phyloP scores from a whole-genome alignment of 208 protist species.

The Leishmania mexicana region DNA sequence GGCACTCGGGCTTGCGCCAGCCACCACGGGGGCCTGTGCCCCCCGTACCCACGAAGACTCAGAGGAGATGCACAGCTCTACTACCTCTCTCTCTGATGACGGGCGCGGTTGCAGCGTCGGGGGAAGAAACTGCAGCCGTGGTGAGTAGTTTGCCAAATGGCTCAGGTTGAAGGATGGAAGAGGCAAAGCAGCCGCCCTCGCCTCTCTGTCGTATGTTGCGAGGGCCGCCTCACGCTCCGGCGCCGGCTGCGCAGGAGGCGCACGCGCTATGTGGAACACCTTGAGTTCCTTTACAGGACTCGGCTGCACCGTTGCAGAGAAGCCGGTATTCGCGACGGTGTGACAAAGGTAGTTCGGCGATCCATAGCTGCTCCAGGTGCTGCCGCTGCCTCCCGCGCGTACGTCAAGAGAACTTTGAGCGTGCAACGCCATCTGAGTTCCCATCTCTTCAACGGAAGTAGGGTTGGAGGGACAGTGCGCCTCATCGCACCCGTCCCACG shows the following conservation, averaged over 20 bases:
- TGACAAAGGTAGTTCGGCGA: slow-evolving; percentile 9
- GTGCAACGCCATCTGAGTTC: background rate
- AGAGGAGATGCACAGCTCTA: slow-evolving; percentile 7
- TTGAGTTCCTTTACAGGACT: slow-evolving; percentile 2
- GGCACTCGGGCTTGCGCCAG: background rate
- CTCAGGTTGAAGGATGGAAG: background rate
- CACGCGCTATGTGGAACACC: background rate
- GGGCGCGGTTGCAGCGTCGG: slow-evolving; percentile 1
- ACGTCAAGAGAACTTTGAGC: background rate
- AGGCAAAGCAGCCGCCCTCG: background rate
- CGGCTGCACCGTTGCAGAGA: background rate
- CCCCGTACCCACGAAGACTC: slow-evolving; percentile 8
- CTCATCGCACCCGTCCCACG: background rate
- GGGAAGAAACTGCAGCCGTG: background rate
- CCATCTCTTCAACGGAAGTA: background rate
- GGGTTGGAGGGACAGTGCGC: background rate
- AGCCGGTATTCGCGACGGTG: slow-evolving; percentile 8
- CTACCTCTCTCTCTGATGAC: background rate
- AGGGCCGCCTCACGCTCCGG: background rate
- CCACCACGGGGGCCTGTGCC: background rate
- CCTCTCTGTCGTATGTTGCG: background rate
- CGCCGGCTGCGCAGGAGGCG: background rate
- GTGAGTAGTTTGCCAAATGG: background rate
- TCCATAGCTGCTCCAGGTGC: slow-evolving; percentile 8
- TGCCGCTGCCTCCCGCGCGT: background rate